These are phyloP conservation scores for Nakaseomyces uthaithaninus DNA, from an alignment of 1,139 yeast species.

Conservation along the genomic window DNA sequence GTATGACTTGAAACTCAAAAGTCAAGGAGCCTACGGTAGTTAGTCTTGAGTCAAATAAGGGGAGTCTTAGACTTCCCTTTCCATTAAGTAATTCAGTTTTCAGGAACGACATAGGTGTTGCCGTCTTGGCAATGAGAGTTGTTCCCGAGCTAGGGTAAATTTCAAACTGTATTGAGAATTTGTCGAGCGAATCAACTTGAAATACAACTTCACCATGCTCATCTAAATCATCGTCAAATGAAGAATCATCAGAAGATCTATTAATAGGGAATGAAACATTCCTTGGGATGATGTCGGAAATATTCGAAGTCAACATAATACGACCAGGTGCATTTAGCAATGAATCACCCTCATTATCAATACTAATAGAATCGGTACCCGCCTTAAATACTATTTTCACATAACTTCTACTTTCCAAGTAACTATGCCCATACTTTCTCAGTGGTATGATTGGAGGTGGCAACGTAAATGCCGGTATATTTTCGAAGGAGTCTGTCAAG, in stretches of 20 bases:
- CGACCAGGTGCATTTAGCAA: conserved; percentile 48
- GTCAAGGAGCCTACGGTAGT: conserved; percentile 74
- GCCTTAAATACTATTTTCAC: conserved; percentile 67
- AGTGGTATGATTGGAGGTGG: conserved; percentile 96
- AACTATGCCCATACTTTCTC: conserved; percentile 90
- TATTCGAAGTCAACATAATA: conserved; percentile 67
- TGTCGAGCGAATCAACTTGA: conserved; percentile 74
- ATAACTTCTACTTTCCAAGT: conserved; percentile 78
- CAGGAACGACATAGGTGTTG: conserved; percentile 57
- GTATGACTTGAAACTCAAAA: conserved; percentile 73
- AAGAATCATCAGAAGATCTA: conserved; percentile 3
- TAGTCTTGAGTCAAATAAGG: conserved; percentile 74
- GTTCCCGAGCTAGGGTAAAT: conserved; percentile 94
- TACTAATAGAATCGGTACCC: conserved; percentile 47
- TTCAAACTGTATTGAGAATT: conserved; percentile 80
- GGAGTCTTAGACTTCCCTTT: conserved; percentile 45
- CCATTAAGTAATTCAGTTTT: conserved; percentile 32
- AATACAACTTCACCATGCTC: conserved; percentile 67
- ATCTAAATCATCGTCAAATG: conserved; percentile 8
- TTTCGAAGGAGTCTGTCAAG: conserved; percentile 23
- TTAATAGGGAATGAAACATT: conserved; percentile 60
- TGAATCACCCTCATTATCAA: conserved; percentile 40
- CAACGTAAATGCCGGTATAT: conserved; percentile 79
- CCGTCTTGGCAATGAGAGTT: conserved; percentile 78
- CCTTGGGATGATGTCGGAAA: conserved; percentile 73